These are phyloP conservation scores for Fusarium nelsonii DNA, from an alignment of 2,329 filamentous ascomycete genomes.

Conservation along the genomic window DNA sequence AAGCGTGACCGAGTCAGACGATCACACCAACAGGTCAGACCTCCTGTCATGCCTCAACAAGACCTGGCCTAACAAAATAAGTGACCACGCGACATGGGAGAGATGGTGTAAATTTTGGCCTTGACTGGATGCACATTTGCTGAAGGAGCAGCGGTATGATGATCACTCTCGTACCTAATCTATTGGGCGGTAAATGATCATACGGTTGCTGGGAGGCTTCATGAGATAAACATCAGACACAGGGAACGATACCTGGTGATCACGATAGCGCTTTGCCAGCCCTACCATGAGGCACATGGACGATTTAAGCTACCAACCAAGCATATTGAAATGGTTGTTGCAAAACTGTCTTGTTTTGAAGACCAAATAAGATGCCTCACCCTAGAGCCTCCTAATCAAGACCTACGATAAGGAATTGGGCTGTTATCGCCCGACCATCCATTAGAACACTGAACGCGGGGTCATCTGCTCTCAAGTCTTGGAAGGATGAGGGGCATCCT, in stretches of 20 bases:
- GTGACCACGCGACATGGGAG: slow-evolving; percentile 25
- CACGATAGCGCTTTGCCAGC: slow-evolving; percentile 10
- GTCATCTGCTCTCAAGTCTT: slow-evolving; percentile 23
- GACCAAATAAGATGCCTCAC: neutral
- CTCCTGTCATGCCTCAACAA: slow-evolving; percentile 18
- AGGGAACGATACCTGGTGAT: slow-evolving; percentile 20
- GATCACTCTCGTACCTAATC: neutral
- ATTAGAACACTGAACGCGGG: slow-evolving; percentile 21
- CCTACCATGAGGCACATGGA: slow-evolving; percentile 13
- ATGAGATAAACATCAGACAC: slow-evolving; percentile 7
- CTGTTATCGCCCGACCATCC: slow-evolving; percentile 19
- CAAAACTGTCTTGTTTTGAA: neutral
- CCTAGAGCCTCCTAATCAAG: neutral
- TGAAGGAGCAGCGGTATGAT: slow-evolving; percentile 4
- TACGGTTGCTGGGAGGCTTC: neutral
- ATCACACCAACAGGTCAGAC: slow-evolving; percentile 13
- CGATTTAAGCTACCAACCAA: neutral
- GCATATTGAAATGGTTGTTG: slow-evolving; percentile 6
- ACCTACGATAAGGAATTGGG: slow-evolving; percentile 25
- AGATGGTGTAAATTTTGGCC: neutral
- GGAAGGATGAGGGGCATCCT: slow-evolving; percentile 32
- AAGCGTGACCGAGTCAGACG: slow-evolving; percentile 34
- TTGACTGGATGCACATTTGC: neutral
- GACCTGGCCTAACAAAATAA: neutral
- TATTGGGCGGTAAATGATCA: slow-evolving; percentile 27